These are phyloP conservation scores for Paraphoma chrysanthemicola DNA, from an alignment of 2,329 filamentous ascomycete species.

Conservation along the genomic window DNA sequence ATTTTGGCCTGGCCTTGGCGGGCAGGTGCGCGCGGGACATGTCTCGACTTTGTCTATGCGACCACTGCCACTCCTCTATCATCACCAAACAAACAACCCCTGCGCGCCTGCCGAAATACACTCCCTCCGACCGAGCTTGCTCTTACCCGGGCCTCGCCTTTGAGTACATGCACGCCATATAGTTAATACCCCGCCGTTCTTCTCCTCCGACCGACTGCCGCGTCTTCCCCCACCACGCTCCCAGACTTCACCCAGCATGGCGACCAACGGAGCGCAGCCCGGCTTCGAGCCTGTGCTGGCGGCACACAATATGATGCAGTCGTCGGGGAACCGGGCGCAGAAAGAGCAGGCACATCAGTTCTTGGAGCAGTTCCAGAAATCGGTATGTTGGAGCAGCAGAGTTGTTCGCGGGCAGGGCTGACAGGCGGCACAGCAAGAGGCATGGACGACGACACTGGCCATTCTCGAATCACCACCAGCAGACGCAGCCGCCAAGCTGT, in stretches of 20 bases:
- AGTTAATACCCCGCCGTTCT: constrained; percentile 31
- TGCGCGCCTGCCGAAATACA: constrained; percentile 7
- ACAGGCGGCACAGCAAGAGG: constrained; percentile 70
- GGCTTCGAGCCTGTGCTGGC: constrained; percentile 84
- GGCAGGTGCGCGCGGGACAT: constrained; percentile 16
- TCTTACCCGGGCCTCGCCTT: constrained; percentile 1
- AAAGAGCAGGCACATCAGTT: constrained; percentile 93
- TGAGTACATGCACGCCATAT: constrained; percentile 33
- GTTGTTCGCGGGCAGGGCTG: constrained; percentile 24
- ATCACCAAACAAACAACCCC: constrained; percentile 26
- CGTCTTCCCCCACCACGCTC: constrained; percentile 28
- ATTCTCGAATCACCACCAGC: constrained; percentile 80
- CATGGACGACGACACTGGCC: constrained; percentile 87
- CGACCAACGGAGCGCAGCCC: constrained; percentile 69
- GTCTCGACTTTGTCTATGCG: constrained; percentile 32
- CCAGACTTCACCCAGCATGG: constrained; percentile 62
- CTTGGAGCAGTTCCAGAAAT: constrained; percentile 96
- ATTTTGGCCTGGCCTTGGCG: constrained; percentile 41
- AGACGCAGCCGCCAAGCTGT: constrained; percentile 86
- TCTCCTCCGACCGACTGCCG: constrained; percentile 12
- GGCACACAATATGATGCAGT: constrained; percentile 88
- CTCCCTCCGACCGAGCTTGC: constrained; percentile 4
- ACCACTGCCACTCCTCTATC: constrained; percentile 26
- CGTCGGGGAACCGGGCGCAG: constrained; percentile 78
- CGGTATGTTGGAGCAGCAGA: constrained; percentile 65